Percentiles rank a stretch among this genome's conserved stretches.
These are phyloP conservation scores for Rhynchosporium secalis DNA, from an alignment of 2,329 filamentous ascomycete genomes.

Conservation along the genomic window DNA sequence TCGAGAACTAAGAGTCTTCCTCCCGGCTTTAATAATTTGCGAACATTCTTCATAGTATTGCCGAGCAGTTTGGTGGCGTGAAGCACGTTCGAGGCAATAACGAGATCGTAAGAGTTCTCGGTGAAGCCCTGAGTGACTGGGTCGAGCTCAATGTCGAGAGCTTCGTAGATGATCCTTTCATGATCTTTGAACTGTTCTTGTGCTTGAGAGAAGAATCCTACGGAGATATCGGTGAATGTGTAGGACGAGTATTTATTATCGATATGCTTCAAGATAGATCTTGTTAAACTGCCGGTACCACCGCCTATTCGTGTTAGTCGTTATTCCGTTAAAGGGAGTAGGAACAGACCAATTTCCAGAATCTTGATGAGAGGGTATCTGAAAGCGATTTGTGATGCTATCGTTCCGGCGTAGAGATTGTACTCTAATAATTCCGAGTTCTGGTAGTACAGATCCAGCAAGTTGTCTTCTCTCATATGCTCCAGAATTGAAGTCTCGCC, in stretches of 20 bases:
- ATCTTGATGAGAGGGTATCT: slow-evolving; percentile 37
- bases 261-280: slow-evolving; percentile 40
- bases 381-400: slow-evolving; percentile 34
- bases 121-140: slow-evolving; percentile 27
- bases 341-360: slow-evolving; percentile 32
- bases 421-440: slow-evolving; percentile 21
- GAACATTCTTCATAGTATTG: slow-evolving; percentile 35
- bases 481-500: slow-evolving; percentile 30
- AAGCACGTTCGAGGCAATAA: slow-evolving; percentile 29
- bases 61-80: slow-evolving; percentile 33
- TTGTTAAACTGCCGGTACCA: slow-evolving; percentile 47
- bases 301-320: slow-evolving; percentile 37
- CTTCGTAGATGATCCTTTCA: slow-evolving; percentile 34
- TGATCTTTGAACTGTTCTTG: slow-evolving; percentile 31
- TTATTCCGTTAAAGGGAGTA: no score
- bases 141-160: slow-evolving; percentile 32
- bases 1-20: slow-evolving; percentile 38
- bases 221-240: slow-evolving; percentile 48
- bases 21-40: slow-evolving; percentile 38
- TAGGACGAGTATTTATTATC: slow-evolving; percentile 43
- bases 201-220: slow-evolving; percentile 45
- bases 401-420: slow-evolving; percentile 18
- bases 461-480: slow-evolving; percentile 27
- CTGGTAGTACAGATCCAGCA: slow-evolving; percentile 30
- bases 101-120: slow-evolving; percentile 21